phyloP scores from a whole-genome alignment of 164 flowering plant genomes.

The Piper longum region DNA sequence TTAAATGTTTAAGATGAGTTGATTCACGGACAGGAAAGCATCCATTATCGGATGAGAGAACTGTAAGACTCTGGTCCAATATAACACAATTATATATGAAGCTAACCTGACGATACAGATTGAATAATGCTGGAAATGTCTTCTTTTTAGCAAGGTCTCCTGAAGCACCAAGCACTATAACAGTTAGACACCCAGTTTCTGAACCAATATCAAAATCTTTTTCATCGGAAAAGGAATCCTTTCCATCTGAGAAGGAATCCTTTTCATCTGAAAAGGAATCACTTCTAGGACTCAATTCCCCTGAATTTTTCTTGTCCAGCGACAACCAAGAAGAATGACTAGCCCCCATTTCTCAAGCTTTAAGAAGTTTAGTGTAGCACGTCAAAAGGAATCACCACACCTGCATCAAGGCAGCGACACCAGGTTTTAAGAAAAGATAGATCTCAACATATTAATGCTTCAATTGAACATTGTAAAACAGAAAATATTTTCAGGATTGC shows the following conservation, averaged over 20 bases:
- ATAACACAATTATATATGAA: background rate
- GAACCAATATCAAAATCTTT: conserved; percentile 25
- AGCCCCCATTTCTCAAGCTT: background rate
- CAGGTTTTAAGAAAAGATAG: background rate
- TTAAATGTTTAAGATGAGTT: background rate
- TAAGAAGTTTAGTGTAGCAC: background rate
- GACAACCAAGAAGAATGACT: background rate
- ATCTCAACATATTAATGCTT: background rate
- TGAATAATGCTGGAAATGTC: conserved; percentile 94
- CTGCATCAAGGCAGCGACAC: too few relatives aligned
- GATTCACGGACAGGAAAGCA: too few relatives aligned
- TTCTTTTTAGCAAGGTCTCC: conserved; percentile 99
- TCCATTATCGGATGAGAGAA: background rate
- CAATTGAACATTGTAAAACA: too few relatives aligned
- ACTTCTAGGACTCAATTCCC: conserved; percentile 16
- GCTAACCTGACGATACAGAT: conserved; percentile 75
- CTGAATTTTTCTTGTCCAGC: background rate
- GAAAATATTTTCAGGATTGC: too few relatives aligned
- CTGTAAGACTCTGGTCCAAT: background rate
- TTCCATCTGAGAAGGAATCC: conserved; percentile 31
- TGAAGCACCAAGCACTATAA: conserved; percentile 92
- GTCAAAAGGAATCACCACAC: background rate
- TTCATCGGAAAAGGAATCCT: conserved; percentile 26
- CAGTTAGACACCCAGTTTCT: conserved; percentile 77
- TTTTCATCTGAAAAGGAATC: conserved; percentile 27